Evolutionary conservation across 495 filamentous ascomycete genomes (phyloP).

Genomic region (Cladorrhinum samala): DNA sequence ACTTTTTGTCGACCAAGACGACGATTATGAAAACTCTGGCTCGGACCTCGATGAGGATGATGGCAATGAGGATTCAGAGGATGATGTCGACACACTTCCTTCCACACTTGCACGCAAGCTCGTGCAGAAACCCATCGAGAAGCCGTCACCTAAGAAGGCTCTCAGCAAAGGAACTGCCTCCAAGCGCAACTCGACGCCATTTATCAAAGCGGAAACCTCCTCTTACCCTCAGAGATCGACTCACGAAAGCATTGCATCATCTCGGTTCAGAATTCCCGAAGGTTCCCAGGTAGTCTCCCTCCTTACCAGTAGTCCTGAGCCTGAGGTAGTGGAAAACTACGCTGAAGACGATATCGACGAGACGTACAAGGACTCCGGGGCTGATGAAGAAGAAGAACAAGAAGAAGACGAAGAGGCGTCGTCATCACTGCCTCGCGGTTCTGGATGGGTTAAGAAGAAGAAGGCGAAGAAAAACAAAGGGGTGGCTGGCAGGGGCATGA

Average conservation of each 20-base stretch:
- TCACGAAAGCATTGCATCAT: not conserved
- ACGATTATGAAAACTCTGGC: constrained; percentile 7
- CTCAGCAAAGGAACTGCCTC: not conserved
- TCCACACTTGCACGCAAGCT: constrained; percentile 12
- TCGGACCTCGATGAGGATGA: not conserved
- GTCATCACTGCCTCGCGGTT: not conserved
- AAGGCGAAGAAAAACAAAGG: not conserved
- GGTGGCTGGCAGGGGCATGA: not conserved
- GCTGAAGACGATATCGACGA: constrained; percentile 39
- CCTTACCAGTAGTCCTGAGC: constrained; percentile 33
- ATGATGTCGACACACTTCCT: not conserved
- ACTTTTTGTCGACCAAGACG: constrained; percentile 1
- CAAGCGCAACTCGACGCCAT: not conserved
- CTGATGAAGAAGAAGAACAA: constrained; percentile 23
- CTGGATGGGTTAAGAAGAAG: constrained; percentile 2
- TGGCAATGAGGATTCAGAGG: not conserved
- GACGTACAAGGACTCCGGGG: constrained; percentile 28
- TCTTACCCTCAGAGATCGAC: not conserved
- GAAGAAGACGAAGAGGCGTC: not conserved
- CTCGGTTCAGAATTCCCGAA: constrained; percentile 26
- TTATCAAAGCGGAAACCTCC: constrained; percentile 9
- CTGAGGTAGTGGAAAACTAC: constrained; percentile 33
- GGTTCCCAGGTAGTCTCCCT: constrained; percentile 38
- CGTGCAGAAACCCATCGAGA: constrained; percentile 21
- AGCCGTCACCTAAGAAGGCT: constrained; percentile 9